A percentile compares a stretch with the other conserved stretches of the same genome.
These are phyloP conservation scores for Pelargonium australe DNA, from an alignment of 441 rosid genomes.

Conservation along the genomic window DNA sequence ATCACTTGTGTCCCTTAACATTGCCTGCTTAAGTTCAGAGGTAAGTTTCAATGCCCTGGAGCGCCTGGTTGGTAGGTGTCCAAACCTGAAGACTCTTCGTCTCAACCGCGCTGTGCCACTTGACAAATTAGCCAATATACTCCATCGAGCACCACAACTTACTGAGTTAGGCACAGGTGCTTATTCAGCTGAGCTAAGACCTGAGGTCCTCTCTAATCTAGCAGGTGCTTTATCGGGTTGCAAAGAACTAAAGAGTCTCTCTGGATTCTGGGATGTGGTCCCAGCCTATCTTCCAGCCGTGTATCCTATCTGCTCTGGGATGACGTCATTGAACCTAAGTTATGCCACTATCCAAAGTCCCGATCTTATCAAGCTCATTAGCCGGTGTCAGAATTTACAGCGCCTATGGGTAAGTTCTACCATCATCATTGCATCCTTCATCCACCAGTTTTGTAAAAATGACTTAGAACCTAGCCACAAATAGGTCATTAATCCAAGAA, in stretches of 20 bases:
- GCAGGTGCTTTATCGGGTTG: conserved; percentile 42
- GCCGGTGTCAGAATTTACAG: conserved; percentile 61
- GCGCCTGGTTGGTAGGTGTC: conserved; percentile 85
- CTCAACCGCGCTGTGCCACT: conserved; percentile 70
- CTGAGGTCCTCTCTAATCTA: conserved; percentile 44
- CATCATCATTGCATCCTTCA: background rate
- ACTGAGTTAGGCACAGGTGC: conserved; percentile 81
- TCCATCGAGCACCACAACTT: conserved; percentile 60
- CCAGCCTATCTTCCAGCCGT: conserved; percentile 55
- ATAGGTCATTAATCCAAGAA: no score
- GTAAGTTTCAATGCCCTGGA: conserved; percentile 68
- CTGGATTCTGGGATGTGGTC: conserved; percentile 76
- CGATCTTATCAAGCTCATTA: conserved; percentile 57
- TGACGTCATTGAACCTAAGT: conserved; percentile 73
- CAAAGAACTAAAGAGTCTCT: conserved; percentile 61
- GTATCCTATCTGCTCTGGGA: conserved; percentile 46
- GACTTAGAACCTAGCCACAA: no score
- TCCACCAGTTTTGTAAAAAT: no score
- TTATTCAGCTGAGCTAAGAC: conserved; percentile 49
- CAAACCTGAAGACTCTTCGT: conserved; percentile 67
- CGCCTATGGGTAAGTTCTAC: conserved; percentile 62
- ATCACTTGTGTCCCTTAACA: conserved; percentile 69
- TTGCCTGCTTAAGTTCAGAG: conserved; percentile 90
- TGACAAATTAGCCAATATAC: conserved; percentile 52
- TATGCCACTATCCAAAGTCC: conserved; percentile 62